A percentile compares a stretch with the other conserved stretches of the same genome.
Conservation (phyloP, 106 monocot genomes). For the Acorus calamus region DNA sequence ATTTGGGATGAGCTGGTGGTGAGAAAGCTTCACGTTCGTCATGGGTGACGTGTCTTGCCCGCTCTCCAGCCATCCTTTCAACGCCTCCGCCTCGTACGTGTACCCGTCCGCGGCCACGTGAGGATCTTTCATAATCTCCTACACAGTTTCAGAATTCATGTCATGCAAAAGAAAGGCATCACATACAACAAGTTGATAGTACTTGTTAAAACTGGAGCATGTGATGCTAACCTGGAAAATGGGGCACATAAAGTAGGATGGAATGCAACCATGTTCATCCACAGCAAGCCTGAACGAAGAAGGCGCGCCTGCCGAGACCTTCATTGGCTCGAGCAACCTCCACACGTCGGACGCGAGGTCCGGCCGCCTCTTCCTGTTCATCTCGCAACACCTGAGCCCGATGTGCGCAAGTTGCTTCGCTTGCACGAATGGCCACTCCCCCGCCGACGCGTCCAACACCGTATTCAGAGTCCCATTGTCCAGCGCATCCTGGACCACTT, state of each 20-base stretch:
- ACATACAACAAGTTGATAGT: too few relatives aligned
- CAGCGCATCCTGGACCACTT: constrained; percentile 22
- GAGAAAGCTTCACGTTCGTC: constrained; percentile 14
- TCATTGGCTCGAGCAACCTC: neutral
- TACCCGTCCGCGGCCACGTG: constrained; percentile 26
- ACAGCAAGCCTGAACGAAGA: neutral
- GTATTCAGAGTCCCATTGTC: constrained; percentile 1
- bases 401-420: constrained; percentile 13
- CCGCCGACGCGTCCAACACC: constrained; percentile 19
- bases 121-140: constrained; percentile 28
- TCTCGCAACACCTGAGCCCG: constrained; percentile 21
- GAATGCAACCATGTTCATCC: constrained; percentile 2
- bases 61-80: constrained; percentile 15
- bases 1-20: constrained; percentile 14
- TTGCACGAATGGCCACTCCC: constrained; percentile 13
- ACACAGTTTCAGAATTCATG: neutral
- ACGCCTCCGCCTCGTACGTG: constrained; percentile 21
- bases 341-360: neutral
- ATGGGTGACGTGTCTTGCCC: constrained; percentile 19
- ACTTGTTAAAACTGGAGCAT: too few relatives aligned
- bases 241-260: constrained; percentile 15
- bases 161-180: too few relatives aligned
- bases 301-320: neutral
- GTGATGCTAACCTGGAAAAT: constrained; percentile 16
- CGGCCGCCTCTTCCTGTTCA: constrained; percentile 7